Evolutionary conservation across 768 basidiomycete genomes (phyloP).

Genomic region (Trametopsis cervina): DNA sequence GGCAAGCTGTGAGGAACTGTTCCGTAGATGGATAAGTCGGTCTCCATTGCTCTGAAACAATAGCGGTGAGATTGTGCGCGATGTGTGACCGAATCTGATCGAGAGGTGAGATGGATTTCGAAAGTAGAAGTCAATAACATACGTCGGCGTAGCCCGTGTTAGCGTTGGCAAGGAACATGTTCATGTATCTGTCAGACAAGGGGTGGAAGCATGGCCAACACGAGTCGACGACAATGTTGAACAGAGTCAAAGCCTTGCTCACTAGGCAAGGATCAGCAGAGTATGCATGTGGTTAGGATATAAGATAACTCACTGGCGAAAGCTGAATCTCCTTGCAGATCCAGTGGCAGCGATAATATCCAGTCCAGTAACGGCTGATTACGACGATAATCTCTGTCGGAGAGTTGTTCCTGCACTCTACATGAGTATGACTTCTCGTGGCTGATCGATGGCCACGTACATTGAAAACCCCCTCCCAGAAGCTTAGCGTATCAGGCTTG

Average conservation of each 20-base stretch:
- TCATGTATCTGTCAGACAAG: constrained; percentile 59
- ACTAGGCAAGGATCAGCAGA: constrained; percentile 29
- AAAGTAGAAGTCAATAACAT: constrained; percentile 6
- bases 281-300: constrained; percentile 5
- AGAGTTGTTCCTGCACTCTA: constrained; percentile 30
- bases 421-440: background rate
- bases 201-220: constrained; percentile 62
- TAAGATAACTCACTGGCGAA: constrained; percentile 60
- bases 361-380: constrained; percentile 67
- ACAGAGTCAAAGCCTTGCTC: constrained; percentile 64
- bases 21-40: constrained; percentile 54
- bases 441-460: constrained; percentile 27
- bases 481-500: constrained; percentile 75
- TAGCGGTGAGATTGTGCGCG: constrained; percentile 54
- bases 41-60: constrained; percentile 58
- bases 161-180: constrained; percentile 66
- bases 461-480: constrained; percentile 66
- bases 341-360: constrained; percentile 68
- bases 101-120: background rate
- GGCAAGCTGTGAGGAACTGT: constrained; percentile 52
- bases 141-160: constrained; percentile 86
- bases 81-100: constrained; percentile 61
- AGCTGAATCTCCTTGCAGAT: constrained; percentile 80
- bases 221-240: constrained; percentile 60
- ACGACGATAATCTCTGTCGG: constrained; percentile 75